phyloP scores from a whole-genome alignment of 1,284 basidiomycete species.

The Thelephora terrestris region DNA sequence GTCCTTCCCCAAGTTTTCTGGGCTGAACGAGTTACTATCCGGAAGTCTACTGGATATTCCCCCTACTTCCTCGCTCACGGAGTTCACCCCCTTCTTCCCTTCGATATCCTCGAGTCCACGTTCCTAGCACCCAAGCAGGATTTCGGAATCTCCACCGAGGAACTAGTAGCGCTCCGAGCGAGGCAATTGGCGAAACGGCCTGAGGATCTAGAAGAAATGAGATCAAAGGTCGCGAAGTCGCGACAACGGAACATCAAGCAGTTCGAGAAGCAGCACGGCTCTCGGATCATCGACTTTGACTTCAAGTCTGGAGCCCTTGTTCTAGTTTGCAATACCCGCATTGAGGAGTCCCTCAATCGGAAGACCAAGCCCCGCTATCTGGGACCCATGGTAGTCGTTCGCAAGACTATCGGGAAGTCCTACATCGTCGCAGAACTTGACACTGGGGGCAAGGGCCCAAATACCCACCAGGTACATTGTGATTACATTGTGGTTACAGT shows the following conservation, averaged over 20 bases:
- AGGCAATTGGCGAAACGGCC: too few relatives aligned
- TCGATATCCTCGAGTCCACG: conserved; percentile 31
- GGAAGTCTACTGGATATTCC: conserved; percentile 20
- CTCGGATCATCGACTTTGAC: neutral
- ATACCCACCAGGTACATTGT: too few relatives aligned
- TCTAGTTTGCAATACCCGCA: neutral
- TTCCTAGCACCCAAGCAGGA: conserved; percentile 20
- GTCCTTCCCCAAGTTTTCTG: conserved; percentile 25
- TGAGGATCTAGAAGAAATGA: too few relatives aligned
- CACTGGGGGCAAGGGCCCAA: too few relatives aligned
- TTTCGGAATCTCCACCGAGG: conserved; percentile 13
- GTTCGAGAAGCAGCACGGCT: too few relatives aligned
- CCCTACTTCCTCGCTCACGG: conserved; percentile 30
- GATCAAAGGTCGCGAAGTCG: too few relatives aligned
- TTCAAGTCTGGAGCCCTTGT: neutral
- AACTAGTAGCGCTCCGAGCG: neutral
- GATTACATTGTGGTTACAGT: too few relatives aligned
- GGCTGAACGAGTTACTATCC: conserved; percentile 28
- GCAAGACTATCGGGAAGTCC: neutral
- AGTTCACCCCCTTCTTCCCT: conserved; percentile 27
- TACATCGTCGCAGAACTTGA: neutral
- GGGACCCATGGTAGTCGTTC: neutral
- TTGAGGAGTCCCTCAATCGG: neutral
- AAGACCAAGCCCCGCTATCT: neutral
- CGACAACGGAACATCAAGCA: too few relatives aligned